Base-by-base conservation (phyloP, 139 green algal genomes). In the Chlorella sp. region DNA sequence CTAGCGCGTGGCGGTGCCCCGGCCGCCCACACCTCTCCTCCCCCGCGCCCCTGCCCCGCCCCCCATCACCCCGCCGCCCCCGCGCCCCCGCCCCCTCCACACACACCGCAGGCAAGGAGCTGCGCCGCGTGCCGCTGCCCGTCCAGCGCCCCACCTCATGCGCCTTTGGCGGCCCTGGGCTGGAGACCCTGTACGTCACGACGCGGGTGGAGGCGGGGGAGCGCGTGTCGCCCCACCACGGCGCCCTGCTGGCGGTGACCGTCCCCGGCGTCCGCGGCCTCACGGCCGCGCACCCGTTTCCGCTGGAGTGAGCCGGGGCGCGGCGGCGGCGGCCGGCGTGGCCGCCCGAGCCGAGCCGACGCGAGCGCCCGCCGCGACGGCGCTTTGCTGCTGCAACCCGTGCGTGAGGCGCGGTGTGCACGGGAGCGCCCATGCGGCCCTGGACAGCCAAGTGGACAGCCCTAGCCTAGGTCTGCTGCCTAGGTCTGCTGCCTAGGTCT, bases 101-200 rank as follows among this genome's bases (percentile, higher is more conserved):
- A 27, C 60, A 25, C 35, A 45, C 33, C 31, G 84, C 84, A 69
- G 86, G 86, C 35, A 46, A 84, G 48, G 79, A 89, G 77, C 38
- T 91, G 67, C 61, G 56, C 12, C 38, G 63, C 2, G 66, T 90
- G 48, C 5, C 73, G 38, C 66, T 90, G 77, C 84, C 83, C 15
- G 78, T 90, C 0, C 62, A 79, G 61, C 73, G 78, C 8, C 83
- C 83, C 38, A 89, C 83, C 15, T 74, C 80, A 19, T 87, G 81
- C 64, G 85, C 71, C 4, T 90, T 91, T 77, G 84, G 84, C 8
- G 82, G 84, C 1, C 31, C 46, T 21, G 60, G 79, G 17, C 76
- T 91, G 62, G 64, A 85, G 23, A 61, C 74, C 9, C 67, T 91
- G 48, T 90, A 83, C 62, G 74, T 90, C n/a, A 90, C 86, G 21